Evolutionary conservation across 2,329 filamentous ascomycete genomes (phyloP), one percentile per base, ranked within the genome.

Genomic region (Cladophialophora chaetospira): DNA sequence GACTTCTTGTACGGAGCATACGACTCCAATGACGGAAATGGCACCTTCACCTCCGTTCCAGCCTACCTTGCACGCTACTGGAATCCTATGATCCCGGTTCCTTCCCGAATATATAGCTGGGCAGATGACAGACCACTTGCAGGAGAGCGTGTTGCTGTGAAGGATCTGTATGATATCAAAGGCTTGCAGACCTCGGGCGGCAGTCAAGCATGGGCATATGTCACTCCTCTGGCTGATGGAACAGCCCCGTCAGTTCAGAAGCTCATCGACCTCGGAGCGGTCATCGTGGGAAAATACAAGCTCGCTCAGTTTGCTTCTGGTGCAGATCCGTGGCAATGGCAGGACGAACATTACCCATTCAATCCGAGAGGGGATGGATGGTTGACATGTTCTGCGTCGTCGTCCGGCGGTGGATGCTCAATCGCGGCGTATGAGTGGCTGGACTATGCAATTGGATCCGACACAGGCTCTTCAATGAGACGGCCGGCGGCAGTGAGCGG

Each of bases 401-500:
- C 63, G 8, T 60, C 65, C 4, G 66, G 66, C 9, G 57, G 65
- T 11, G 66, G 63, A 9, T 68, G 66, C 35, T 63, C 69, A 0
- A 62, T 75, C 0, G 72, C 71, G 6, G 68, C 69, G 0, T 75
- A 76, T 55, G 67, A 70, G 28, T 76, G 73, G 74, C 66, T 76
- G 5, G 73, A 76, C 55, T 68, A 66, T 21, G 69, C 71, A 5
- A 69, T 75, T 42, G 73, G 73, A 2, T 69, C 64, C 10, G 73
- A 75, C 42, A 81, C 77, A 1, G 77, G 75, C 3, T 75, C 75
- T 4, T 75, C 75, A 13, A 77, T 80, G 55, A 72, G 78, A 9
- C 70, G 75, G 0, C 79, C 78, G 0, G 74, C 77, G 1, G 68
- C 68, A 0, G 67, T 71, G 0, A 70, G 75, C 15, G 79, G 77